A percentile compares a stretch with the other conserved stretches of the same genome.
Evolutionary conservation across 345 rosid species (phyloP).

Genomic region (Dimocarpus longan): DNA sequence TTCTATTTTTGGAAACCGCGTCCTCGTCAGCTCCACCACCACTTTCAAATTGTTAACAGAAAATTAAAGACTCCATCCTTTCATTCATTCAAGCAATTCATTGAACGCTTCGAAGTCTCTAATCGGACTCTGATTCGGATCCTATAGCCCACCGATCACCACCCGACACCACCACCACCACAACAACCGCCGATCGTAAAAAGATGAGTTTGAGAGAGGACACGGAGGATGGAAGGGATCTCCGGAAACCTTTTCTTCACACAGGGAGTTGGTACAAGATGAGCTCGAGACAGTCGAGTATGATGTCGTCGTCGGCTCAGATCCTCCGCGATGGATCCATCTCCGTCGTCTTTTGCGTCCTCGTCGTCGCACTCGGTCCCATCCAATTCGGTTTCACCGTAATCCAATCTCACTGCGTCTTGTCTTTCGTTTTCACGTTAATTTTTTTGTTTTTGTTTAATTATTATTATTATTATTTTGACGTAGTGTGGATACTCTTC

Average conservation of each 20-base stretch:
- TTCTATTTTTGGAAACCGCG: neutral
- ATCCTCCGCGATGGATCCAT: conserved; percentile 64
- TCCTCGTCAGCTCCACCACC: conserved; percentile 7
- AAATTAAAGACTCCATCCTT: neutral
- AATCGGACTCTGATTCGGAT: neutral
- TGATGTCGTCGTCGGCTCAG: conserved; percentile 53
- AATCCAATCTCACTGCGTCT: neutral
- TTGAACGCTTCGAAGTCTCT: neutral
- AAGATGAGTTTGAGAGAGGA: conserved; percentile 62
- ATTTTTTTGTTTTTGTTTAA: neutral
- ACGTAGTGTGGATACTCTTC: conserved; percentile 69
- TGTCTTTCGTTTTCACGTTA: neutral
- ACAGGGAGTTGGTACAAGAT: conserved; percentile 80
- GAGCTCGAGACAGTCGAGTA: conserved; percentile 68
- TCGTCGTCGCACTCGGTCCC: conserved; percentile 72
- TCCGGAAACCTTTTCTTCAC: conserved; percentile 69
- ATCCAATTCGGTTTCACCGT: conserved; percentile 82
- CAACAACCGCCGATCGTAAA: neutral
- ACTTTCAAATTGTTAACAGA: too few relatives aligned
- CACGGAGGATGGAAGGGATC: conserved; percentile 48
- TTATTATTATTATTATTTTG: neutral
- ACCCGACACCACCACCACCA: neutral
- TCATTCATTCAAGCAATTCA: neutral
- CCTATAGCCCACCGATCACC: neutral
- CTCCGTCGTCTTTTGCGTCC: conserved; percentile 71